Evolutionary conservation across 768 basidiomycete species (phyloP).

Genomic region (Mycena capillaripes): DNA sequence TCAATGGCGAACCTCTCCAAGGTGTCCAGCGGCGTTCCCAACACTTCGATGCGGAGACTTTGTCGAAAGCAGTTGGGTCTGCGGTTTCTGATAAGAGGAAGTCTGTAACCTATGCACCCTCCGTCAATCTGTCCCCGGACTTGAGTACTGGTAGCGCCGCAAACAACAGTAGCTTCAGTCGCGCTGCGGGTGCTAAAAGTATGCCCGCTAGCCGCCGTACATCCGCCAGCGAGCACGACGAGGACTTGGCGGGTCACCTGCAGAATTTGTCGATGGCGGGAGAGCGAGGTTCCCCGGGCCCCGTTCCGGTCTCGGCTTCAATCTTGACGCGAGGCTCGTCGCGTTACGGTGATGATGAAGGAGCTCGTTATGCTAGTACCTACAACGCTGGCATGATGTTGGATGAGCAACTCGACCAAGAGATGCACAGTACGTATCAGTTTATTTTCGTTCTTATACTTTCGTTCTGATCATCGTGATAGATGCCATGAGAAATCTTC

Average conservation of each 20-base stretch:
- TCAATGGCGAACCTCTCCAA: slow-evolving; percentile 70
- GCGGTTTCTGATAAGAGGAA: slow-evolving; percentile 84
- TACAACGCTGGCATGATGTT: slow-evolving; percentile 93
- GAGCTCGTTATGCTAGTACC: slow-evolving; percentile 68
- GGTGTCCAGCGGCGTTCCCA: slow-evolving; percentile 60
- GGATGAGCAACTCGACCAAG: slow-evolving; percentile 93
- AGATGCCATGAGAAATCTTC: slow-evolving; percentile 92
- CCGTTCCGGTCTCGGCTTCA: slow-evolving; percentile 65
- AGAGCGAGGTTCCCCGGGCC: slow-evolving; percentile 73
- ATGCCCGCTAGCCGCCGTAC: slow-evolving; percentile 94
- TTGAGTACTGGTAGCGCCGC: slow-evolving; percentile 57
- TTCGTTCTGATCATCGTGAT: slow-evolving; percentile 34
- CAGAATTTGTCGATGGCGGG: slow-evolving; percentile 79
- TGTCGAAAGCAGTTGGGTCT: slow-evolving; percentile 77
- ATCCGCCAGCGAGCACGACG: slow-evolving; percentile 89
- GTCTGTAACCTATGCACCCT: slow-evolving; percentile 88
- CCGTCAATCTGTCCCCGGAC: slow-evolving; percentile 82
- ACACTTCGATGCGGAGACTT: slow-evolving; percentile 70
- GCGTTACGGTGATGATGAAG: slow-evolving; percentile 72
- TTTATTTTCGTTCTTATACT: slow-evolving; percentile 9
- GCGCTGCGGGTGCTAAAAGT: slow-evolving; percentile 86
- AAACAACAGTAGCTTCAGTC: slow-evolving; percentile 69
- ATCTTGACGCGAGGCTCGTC: slow-evolving; percentile 65
- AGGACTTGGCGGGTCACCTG: slow-evolving; percentile 82
- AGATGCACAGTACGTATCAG: slow-evolving; percentile 86